Evolutionary conservation across 306 rosid genomes (phyloP), one percentile per base, ranked within the genome.

Genomic region (Senna tora): DNA sequence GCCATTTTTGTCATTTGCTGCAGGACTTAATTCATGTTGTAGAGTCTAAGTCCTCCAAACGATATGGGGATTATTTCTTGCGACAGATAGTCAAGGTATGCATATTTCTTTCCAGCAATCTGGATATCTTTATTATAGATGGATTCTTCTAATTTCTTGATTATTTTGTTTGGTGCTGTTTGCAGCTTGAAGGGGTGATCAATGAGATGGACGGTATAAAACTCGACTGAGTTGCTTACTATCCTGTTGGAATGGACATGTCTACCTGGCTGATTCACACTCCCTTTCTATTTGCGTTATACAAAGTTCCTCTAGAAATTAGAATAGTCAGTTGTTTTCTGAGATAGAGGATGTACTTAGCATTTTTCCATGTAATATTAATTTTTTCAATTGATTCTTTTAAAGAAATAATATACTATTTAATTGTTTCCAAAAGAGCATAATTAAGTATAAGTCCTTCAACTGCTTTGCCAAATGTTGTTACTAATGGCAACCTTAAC

Each of bases 81-180:
- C 97, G 96, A 17, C 99, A 94, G 80, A 83, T 94, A 70, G 92
- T 81, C 71, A 88, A 91, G 92, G 99, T 94, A 69, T 67, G 89
- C 19, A 21, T 11, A 25, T 5, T 6, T 60, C 57, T 28, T 75
- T 52, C 3, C 2, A 9, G 60, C 9, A 11, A 9, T 79, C 50
- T 49, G 28, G 33, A 20, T 6, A 70, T 64, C 30, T 7, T 53
- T 20, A 56, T 69, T 25, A 10, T 3, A 16, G 65, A 69, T 19
- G 10, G 36, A 20, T 50, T 25, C 14, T 57, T 62, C 3, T 16
- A 63, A 20, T 61, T 28, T 13, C 0, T 12, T 42, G 61, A 68
- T 25, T 15, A 68, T 46, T 49, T 70, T 58, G 39, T 55, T 32
- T 9, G 46, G 58, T 30, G 15, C 39, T 58, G 12, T 28, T 76